Evolutionary conservation across 2,329 filamentous ascomycete genomes (phyloP), one percentile per base, ranked within the genome.

Genomic region (Colletotrichum aenigma): DNA sequence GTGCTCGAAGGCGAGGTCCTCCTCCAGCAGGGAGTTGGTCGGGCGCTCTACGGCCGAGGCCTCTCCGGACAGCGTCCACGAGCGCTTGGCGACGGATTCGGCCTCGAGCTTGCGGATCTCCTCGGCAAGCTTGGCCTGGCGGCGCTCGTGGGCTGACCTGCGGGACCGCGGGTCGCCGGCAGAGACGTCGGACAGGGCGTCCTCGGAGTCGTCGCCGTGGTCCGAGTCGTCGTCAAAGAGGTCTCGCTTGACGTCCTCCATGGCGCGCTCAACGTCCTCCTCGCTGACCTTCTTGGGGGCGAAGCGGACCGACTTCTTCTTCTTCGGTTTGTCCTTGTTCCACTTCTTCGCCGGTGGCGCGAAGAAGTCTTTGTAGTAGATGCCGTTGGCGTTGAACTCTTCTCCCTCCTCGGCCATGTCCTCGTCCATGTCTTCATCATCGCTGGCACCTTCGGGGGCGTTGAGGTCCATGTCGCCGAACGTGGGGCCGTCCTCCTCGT

Each of bases 1-100:
- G 80, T 97, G 93, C 86, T 99, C 97, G 82, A 98, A 99, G 78
- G 98, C 96, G 30, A 99, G 90, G 80, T 98, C 96, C 86, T 98
- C 93, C 82, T 98, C 96, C 2, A 99, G 91, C 4, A 99, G 90
- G 1, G 96, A 98, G 87, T 99, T 98, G 70, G 95, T 83, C 0
- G 97, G 97, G 43, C 97, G 91, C 79, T 97, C 95, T 1, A 89
- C 89, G 3, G 95, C 96, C 65, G 92, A 90, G 6, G 96, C 96
- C 88, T 99, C 97, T 81, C 97, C 97, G 12, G 94, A 91, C 68
- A 98, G 87, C 21, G 95, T 94, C 97, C 97, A 99, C 81, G 96
- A 92, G 74, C 96, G 93, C 85, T 98, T 97, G 34, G 95, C 94
- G 1, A 98, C 93, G 70, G 96, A 96, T 32, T 93, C 95, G 6